These are phyloP conservation scores for Venturia oleaginea DNA, from an alignment of 2,329 filamentous ascomycete genomes.

Conservation along the genomic window DNA sequence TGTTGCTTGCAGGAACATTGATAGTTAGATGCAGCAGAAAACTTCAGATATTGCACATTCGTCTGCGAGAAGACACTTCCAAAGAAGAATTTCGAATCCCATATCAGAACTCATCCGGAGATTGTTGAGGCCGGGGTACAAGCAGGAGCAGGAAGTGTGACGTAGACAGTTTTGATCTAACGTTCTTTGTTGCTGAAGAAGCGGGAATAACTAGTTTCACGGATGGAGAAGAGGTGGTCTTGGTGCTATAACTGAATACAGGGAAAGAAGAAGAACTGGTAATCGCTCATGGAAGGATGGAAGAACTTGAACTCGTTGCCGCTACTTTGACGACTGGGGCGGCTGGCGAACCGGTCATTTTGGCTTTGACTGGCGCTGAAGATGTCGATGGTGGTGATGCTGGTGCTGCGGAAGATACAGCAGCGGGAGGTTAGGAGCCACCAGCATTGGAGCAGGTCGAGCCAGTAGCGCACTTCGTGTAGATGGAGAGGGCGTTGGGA, in stretches of 20 bases:
- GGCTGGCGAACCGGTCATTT: neutral
- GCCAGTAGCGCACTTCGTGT: conserved; percentile 5
- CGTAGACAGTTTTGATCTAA: neutral
- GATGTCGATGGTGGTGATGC: neutral
- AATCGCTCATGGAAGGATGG: no score
- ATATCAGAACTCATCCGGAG: no score
- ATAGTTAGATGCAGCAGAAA: no score
- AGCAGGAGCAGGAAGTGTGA: neutral
- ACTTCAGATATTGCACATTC: no score
- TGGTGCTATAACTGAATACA: no score
- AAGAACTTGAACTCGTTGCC: neutral
- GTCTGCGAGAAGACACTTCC: no score
- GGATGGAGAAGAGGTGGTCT: no score
- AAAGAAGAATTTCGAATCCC: no score
- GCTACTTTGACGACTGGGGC: neutral
- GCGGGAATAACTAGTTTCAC: neutral
- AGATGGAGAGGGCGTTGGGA: conserved; percentile 2
- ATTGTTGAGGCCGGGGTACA: no score
- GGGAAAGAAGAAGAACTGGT: no score
- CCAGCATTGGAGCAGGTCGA: conserved; percentile 6
- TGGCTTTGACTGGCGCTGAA: neutral
- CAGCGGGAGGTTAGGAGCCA: neutral
- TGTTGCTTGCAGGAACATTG: no score
- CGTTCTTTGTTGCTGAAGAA: neutral
- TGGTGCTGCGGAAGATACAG: neutral